These are phyloP conservation scores for Durio zibethinus DNA, from an alignment of 345 rosid genomes.

Conservation along the genomic window DNA sequence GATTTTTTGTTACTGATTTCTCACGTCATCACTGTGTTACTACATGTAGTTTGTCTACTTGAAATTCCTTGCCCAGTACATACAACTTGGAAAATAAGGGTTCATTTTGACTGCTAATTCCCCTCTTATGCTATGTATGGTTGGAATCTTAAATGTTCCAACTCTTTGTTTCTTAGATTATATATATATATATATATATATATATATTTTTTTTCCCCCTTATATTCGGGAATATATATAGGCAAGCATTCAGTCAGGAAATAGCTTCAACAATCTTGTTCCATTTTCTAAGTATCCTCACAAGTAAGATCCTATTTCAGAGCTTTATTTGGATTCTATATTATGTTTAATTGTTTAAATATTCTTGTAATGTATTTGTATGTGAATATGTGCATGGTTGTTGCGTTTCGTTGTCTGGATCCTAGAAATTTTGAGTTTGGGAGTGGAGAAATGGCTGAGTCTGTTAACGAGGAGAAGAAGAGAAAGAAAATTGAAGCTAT, in stretches of 20 bases:
- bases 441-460: constrained; percentile 45
- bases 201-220: not conserved
- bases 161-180: not conserved
- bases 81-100: not conserved
- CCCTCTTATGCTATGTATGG: not conserved
- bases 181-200: no score
- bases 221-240: constrained; percentile 16
- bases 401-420: constrained; percentile 16
- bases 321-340: not conserved
- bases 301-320: constrained; percentile 47
- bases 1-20: not conserved
- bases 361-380: not conserved
- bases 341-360: not conserved
- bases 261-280: constrained; percentile 79
- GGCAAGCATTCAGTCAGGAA: constrained; percentile 67
- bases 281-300: constrained; percentile 83
- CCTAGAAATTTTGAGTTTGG: constrained; percentile 50
- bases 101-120: not conserved
- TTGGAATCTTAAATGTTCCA: not conserved
- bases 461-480: constrained; percentile 73
- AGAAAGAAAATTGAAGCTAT: constrained; percentile 83
- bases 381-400: not conserved
- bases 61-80: not conserved
- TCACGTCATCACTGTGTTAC: not conserved
- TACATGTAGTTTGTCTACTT: not conserved